Base-by-base conservation (phyloP, 495 filamentous ascomycete genomes). In the Mytilinidion resinicola region DNA sequence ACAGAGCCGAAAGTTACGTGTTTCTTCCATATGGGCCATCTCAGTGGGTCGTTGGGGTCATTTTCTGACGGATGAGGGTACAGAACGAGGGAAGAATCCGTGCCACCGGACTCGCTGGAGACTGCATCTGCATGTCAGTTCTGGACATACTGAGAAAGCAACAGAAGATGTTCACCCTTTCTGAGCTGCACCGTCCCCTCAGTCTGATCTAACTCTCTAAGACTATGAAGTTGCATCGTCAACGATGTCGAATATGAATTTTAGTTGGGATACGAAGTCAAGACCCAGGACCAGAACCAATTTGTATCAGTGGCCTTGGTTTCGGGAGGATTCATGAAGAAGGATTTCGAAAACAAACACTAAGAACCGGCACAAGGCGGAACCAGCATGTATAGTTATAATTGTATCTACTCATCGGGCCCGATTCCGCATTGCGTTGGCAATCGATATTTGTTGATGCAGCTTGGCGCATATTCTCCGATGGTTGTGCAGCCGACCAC, bases 1-100 rank as follows among this genome's bases (percentile, higher is more conserved):
- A 72, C 62, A 15, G 50, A 53, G 17, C 25, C 51, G 46, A 72
- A 72, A 48, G 64, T 62, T 20, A 66, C 53, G 53, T 70, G 66
- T 49, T 70, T 72, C 61, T 70, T 72, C 68, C 67, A 69, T 56
- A 30, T 56, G 4, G 67, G 68, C 68, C 67, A 72, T 33, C 70
- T 54, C 8, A 70, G 62, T 11, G 70, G 70, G 44, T 70, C 64
- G 25, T 62, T 62, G 4, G 63, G 60, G 34, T 68, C 64, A n/a
- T 53, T 60, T 20, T 59, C 51, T 33, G 67, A 69, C 4, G 70
- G 70, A 14, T 55, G 53, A n/a, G 64, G 64, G 17, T 61, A 30
- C 9, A 67, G 58, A 21, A 67, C 53, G 25, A 64, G 19, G 20
- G 51, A 35, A 9, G 55, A 48, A 12, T 10, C 44, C n/a, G 9